Base-by-base conservation (phyloP, 169 alveolate species). In the Plasmodium coatneyi region DNA sequence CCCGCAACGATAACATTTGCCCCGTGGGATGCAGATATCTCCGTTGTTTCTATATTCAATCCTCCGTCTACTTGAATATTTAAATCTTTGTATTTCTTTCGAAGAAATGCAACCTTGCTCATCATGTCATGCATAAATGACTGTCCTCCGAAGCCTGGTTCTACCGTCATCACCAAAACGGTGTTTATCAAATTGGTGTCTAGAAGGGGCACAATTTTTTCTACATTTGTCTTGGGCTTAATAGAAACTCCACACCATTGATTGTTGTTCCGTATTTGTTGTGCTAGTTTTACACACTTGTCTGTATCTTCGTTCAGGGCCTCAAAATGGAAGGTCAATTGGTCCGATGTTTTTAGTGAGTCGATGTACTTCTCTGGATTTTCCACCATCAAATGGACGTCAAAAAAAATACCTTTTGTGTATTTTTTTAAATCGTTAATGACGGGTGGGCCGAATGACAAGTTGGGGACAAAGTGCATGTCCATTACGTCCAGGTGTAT, bases 61-160 rank as follows among this genome's bases (percentile, higher is more conserved):
- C 99, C 99, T 5, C 99, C 99, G 95, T 97, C 99, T 9, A 97
- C 98, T 93, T 97, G 94, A 76, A 96, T 95, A 92, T 95, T 86
- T 25, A 95, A 80, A 34, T 83, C 87, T 30, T 96, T 96, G 81
- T 92, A 96, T 46, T 60, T 79, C 54, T 92, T 71, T 81, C 98
- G 92, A 34, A 96, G 86, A 54, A 84, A 71, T 28, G 87, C 72
- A 72, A 97, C 98, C 92, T 98, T 98, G 43, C 80, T 92, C 97
- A 97, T 95, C 97, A 94, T 95, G 76, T 95, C 97, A 54, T 74
- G 92, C 98, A 98, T 97, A 89, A 98, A 98, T 52, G 84, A 93
- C 60, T 98, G 98, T 22, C 99, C 99, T 19, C 98, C 98, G 92
- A 98, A 98, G 54, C 99, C 99, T 6, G 99, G 99, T 92, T 98